Evolutionary conservation across 176 grass and related monocot genomes (phyloP), one percentile per base, ranked within the genome.

Genomic region (Rhynchospora breviuscula): DNA sequence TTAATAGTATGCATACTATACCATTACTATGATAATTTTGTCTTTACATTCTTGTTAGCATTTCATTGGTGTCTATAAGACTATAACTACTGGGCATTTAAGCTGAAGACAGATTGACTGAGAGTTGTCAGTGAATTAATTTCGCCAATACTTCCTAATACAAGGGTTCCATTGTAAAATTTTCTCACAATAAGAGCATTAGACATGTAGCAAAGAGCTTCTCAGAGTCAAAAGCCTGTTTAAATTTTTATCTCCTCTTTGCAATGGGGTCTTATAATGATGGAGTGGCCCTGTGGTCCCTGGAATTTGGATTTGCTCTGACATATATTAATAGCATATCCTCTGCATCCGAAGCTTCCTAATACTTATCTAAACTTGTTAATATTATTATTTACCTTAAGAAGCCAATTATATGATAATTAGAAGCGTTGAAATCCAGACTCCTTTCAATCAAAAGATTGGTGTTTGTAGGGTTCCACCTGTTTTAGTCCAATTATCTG

Each of bases 331-430:
- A 47, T 52, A 10, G 19, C 11, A 66, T 18, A 67, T 82, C 7
- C 63, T 51, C 61, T 82, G 80, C 44, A 62, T 51, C 80, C 40
- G 44, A 67, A 82, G 61, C 44, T 82, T 82, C 80, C 43, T 82
- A 66, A 66, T 82, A 25, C 31, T 82, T 26, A 25, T 49, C 26
- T 61, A 56, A 47, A 82, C 60, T 22, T 17, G 13, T 18, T 2
- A 46, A 56, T 76, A 76, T 4, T 53, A 76, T 54, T 75, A 81
- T 51, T 65, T 81, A 29, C 23, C 12, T 79, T 40, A 80, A 35
- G 17, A 80, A 80, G 18, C 14, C 23, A 56, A 59, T 17, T 56
- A 35, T 61, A 59, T 80, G 25, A 57, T 57, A 78, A 69, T 69
- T 69, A n/a, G 15, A 69, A 69, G 67, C 35, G 6, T 69, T 69